Percentiles rank a stretch among this genome's conserved stretches.
These are phyloP conservation scores for Potentilla sterilis DNA, from an alignment of 306 rosid genomes.

Conservation along the genomic window DNA sequence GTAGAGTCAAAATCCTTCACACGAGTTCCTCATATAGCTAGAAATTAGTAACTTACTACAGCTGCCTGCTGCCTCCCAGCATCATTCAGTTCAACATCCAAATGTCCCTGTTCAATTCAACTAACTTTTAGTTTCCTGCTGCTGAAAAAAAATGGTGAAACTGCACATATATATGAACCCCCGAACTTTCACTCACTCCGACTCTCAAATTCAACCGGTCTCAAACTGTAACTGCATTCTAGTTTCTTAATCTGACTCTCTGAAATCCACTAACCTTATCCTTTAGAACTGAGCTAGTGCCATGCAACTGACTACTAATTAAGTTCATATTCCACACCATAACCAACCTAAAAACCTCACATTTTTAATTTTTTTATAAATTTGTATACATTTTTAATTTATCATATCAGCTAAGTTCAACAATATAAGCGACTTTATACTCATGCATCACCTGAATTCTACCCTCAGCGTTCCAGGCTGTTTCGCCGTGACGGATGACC, in stretches of 20 bases:
- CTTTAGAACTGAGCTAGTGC: not conserved
- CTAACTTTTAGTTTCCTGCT: not conserved
- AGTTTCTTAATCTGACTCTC: not conserved
- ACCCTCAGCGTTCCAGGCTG: slow-evolving; percentile 76
- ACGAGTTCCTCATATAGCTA: slow-evolving; percentile 11
- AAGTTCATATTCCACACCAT: not conserved
- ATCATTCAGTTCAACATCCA: slow-evolving; percentile 87
- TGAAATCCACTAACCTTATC: not conserved
- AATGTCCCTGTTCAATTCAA: slow-evolving; percentile 63
- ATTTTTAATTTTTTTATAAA: not conserved
- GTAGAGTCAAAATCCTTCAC: slow-evolving; percentile 1
- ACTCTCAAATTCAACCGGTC: not conserved
- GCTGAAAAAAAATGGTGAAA: not conserved
- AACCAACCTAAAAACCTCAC: not conserved
- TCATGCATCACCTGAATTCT: slow-evolving; percentile 61
- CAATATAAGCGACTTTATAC: not conserved
- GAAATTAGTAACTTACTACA: slow-evolving; percentile 50
- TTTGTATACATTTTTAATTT: not conserved
- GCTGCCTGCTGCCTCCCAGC: slow-evolving; percentile 85
- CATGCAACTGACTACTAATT: not conserved
- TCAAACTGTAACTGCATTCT: not conserved
- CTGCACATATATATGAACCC: not conserved
- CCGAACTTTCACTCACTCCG: not conserved
- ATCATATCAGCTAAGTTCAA: not conserved
- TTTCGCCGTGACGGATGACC: slow-evolving; percentile 89